Percentiles rank a stretch among this genome's conserved stretches.
phyloP scores from a whole-genome alignment of 106 monocot species.

The Platanthera zijinensis region DNA sequence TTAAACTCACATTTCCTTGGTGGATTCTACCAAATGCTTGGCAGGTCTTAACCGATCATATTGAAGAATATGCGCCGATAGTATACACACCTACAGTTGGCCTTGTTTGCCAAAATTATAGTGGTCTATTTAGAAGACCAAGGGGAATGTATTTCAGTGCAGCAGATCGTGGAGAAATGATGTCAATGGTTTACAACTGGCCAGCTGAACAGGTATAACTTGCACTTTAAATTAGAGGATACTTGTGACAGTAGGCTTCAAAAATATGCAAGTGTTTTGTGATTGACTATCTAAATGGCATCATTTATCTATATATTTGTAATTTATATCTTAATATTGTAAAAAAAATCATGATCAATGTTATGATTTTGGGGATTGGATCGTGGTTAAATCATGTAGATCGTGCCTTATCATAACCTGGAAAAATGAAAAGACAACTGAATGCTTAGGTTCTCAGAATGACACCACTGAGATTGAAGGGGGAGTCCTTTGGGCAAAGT shows the following conservation, averaged over 20 bases:
- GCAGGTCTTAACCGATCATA: constrained; percentile 74
- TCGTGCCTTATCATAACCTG: no score
- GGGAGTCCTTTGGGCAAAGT: no score
- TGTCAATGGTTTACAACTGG: constrained; percentile 99
- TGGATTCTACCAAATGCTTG: constrained; percentile 12
- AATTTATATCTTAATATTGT: no score
- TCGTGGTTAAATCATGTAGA: no score
- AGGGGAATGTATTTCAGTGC: constrained; percentile 99
- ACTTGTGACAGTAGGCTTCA: not conserved
- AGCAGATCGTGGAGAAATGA: constrained; percentile 95
- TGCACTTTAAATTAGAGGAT: not conserved
- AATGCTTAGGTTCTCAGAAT: no score
- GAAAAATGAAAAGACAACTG: no score
- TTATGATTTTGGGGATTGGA: no score
- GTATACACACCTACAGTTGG: constrained; percentile 99
- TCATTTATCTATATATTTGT: no score
- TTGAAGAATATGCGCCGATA: constrained; percentile 95
- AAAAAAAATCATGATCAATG: no score
- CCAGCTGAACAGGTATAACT: constrained; percentile 78
- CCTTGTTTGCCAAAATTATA: constrained; percentile 97
- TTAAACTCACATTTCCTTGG: constrained; percentile 1
- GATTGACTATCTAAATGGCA: no score
- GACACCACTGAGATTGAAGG: no score
- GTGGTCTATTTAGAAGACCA: constrained; percentile 90
- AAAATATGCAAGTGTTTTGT: not conserved